Evolutionary conservation across 257 asterid genomes (phyloP).

Genomic region (Cinchona pubescens): DNA sequence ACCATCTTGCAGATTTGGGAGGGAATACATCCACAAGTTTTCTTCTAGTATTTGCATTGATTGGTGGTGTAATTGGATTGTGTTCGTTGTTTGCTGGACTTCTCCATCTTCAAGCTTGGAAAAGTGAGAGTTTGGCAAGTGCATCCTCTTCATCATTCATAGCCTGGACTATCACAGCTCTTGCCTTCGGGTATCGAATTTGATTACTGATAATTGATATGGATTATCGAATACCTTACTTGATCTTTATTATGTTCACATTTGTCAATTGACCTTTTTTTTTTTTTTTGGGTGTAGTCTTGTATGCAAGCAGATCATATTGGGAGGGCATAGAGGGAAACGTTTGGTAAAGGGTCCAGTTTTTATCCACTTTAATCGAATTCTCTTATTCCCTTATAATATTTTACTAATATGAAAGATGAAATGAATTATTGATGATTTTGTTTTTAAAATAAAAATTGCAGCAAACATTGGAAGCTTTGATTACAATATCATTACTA

Average conservation of each 20-base stretch:
- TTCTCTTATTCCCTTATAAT: background rate
- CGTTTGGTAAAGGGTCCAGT: slow-evolving; percentile 47
- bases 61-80: slow-evolving; percentile 55
- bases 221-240: background rate
- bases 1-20: slow-evolving; percentile 53
- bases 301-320: slow-evolving; percentile 69
- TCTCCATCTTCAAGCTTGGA: slow-evolving; percentile 55
- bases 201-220: too few relatives aligned
- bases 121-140: slow-evolving; percentile 40
- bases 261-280: background rate
- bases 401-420: background rate
- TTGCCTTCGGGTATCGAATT: slow-evolving; percentile 78
- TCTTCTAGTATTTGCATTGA: slow-evolving; percentile 53
- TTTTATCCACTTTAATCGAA: background rate
- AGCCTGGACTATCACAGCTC: slow-evolving; percentile 55
- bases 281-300: slow-evolving; percentile 38
- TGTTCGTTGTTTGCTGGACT: slow-evolving; percentile 50
- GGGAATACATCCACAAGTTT: slow-evolving; percentile 67
- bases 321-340: slow-evolving; percentile 81
- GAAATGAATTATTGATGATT: background rate
- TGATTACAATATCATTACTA: slow-evolving; percentile 46
- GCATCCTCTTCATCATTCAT: slow-evolving; percentile 55
- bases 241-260: background rate
- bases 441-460: background rate
- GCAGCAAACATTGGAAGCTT: slow-evolving; percentile 85